Percentiles rank a stretch among this genome's conserved stretches.
phyloP scores from a whole-genome alignment of 805 yeast genomes.

The Pichia thaimueangensis region DNA sequence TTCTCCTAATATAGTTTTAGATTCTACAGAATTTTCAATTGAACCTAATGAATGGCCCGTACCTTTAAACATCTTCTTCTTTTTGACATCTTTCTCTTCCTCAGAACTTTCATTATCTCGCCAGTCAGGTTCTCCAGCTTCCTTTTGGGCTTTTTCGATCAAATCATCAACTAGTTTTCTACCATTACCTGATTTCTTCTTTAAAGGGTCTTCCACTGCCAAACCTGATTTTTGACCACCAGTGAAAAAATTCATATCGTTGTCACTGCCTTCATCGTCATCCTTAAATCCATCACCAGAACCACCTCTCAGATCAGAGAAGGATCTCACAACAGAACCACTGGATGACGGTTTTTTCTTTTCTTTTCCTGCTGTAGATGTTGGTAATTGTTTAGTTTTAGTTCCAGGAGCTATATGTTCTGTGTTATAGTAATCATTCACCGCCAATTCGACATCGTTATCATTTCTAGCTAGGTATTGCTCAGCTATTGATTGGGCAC shows the following conservation, averaged over 20 bases:
- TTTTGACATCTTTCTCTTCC: slow-evolving; percentile 19
- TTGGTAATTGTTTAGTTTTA: slow-evolving; percentile 2
- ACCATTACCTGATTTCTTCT: slow-evolving; percentile 31
- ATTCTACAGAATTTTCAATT: slow-evolving; percentile 32
- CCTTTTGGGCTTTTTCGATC: slow-evolving; percentile 61
- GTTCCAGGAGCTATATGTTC: slow-evolving; percentile 9
- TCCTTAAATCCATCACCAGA: slow-evolving; percentile 15
- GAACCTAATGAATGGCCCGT: slow-evolving; percentile 50
- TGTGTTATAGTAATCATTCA: slow-evolving; percentile 22
- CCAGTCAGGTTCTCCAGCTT: slow-evolving; percentile 44
- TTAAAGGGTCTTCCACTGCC: slow-evolving; percentile 69
- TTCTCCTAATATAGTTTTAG: slow-evolving; percentile 16
- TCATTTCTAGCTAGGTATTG: slow-evolving; percentile 30
- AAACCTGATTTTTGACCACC: slow-evolving; percentile 73
- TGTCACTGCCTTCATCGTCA: slow-evolving; percentile 30
- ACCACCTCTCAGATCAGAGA: slow-evolving; percentile 28
- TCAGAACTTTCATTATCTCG: slow-evolving; percentile 18
- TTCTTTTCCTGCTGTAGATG: slow-evolving; percentile 1
- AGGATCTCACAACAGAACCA: slow-evolving; percentile 24
- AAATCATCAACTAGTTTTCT: slow-evolving; percentile 46
- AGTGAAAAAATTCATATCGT: slow-evolving; percentile 38
- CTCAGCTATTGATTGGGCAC: slow-evolving; percentile 33
- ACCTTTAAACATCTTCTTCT: slow-evolving; percentile 36
- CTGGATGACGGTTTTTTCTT: slow-evolving; percentile 1
- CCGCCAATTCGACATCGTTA: slow-evolving; percentile 22